Evolutionary conservation across 106 monocot genomes (phyloP).

Genomic region (Iris macrosiphon): DNA sequence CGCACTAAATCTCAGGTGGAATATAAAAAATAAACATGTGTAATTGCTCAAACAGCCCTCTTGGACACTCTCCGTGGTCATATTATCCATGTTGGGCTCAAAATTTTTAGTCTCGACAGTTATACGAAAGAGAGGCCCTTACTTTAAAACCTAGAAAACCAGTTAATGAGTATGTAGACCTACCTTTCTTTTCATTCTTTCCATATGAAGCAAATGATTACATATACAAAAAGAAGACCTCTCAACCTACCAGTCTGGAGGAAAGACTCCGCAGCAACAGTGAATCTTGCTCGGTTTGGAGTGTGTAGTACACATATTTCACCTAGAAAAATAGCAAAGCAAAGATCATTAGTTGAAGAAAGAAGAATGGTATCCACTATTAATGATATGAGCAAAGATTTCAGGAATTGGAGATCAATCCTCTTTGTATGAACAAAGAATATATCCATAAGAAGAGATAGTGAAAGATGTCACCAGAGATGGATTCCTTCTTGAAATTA

Average conservation of each 20-base stretch:
- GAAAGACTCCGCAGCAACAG: slow-evolving; percentile 85
- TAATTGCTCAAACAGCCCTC: no score
- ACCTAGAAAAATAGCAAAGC: slow-evolving; percentile 52
- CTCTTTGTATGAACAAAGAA: slow-evolving; percentile 90
- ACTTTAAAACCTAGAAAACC: no score
- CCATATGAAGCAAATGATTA: no score
- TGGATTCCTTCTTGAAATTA: slow-evolving; percentile 83
- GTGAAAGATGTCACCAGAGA: slow-evolving; percentile 73
- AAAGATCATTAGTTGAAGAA: neutral
- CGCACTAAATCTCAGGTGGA: no score
- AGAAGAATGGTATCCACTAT: neutral
- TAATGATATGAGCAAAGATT: neutral
- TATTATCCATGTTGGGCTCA: no score
- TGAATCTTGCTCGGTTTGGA: slow-evolving; percentile 84
- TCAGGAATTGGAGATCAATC: slow-evolving; percentile 12
- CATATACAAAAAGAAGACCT: no score
- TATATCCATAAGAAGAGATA: slow-evolving; percentile 79
- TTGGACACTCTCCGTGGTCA: no score
- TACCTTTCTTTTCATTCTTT: no score
- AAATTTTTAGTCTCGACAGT: no score
- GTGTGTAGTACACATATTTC: slow-evolving; percentile 85
- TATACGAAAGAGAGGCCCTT: no score
- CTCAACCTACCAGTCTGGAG: slow-evolving; percentile 67
- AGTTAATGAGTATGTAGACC: no score
- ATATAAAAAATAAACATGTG: no score